These are phyloP conservation scores for Xylaria grammica DNA, from an alignment of 495 filamentous ascomycete species.

Conservation along the genomic window DNA sequence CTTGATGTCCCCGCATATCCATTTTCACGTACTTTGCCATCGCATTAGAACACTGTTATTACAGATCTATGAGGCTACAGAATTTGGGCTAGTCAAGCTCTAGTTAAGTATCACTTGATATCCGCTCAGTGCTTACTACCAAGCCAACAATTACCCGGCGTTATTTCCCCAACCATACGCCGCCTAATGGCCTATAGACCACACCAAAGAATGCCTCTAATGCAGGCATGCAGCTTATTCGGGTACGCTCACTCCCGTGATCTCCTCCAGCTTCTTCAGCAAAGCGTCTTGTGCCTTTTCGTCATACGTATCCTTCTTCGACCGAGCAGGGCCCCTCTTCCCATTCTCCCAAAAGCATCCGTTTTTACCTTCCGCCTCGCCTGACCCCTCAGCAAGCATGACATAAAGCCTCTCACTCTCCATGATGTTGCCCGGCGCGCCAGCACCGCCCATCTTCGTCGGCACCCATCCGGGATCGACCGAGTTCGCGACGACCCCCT, in stretches of 20 bases:
- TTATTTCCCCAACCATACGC: too few relatives aligned
- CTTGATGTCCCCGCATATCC: too few relatives aligned
- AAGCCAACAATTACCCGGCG: too few relatives aligned
- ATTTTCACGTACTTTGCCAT: too few relatives aligned
- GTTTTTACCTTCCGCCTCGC: slow-evolving; percentile 29
- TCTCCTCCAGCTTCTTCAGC: slow-evolving; percentile 28
- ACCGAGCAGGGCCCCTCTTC: slow-evolving; percentile 1
- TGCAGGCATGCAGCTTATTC: slow-evolving; percentile 2
- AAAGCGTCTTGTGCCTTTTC: slow-evolving; percentile 19
- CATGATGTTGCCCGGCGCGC: slow-evolving; percentile 52
- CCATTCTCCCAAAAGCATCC: slow-evolving; percentile 34
- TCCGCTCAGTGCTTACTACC: too few relatives aligned
- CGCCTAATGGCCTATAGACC: too few relatives aligned
- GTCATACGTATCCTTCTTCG: slow-evolving; percentile 14
- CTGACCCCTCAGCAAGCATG: slow-evolving; percentile 49
- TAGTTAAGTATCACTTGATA: too few relatives aligned
- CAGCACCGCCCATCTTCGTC: slow-evolving; percentile 64
- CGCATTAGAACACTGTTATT: too few relatives aligned
- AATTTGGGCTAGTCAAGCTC: too few relatives aligned
- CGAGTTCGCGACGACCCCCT: slow-evolving; percentile 52
- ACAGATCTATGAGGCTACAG: too few relatives aligned
- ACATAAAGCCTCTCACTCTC: slow-evolving; percentile 53
- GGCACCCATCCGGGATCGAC: slow-evolving; percentile 69
- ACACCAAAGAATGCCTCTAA: too few relatives aligned
- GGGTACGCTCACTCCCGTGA: slow-evolving; percentile 27